Base-by-base conservation (phyloP, 495 filamentous ascomycete species). In the Terfezia claveryi region DNA sequence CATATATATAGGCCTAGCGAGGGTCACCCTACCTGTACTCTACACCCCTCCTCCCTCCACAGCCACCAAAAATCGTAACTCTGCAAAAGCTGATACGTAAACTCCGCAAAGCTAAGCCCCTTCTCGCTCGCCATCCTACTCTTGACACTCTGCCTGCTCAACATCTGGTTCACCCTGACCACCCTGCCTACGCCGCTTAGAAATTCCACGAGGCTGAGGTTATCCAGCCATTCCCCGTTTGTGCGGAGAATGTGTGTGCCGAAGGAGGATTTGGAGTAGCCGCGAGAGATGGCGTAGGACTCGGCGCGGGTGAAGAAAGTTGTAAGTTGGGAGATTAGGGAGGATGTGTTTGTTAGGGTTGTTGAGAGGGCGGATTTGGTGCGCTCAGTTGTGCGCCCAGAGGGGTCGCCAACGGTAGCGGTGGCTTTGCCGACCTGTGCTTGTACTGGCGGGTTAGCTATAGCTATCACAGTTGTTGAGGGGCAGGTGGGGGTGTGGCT, bases 11-110 rank as follows among this genome's bases (percentile, higher is more conserved):
- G 20, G 20, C 20, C 20, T 20, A 20, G 20, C 20, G 20, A 2
- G 20, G 20, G 20, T 20, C 14, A 4, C 14, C 11, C n/a, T 54
- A 65, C 63, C 38, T 65, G 63, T 8, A 66, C 50, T 38, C 60
- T 50, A 50, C 63, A 66, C 38, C 73, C 76, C 27, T 75, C 73
- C 2, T 65, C 70, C 23, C 69, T 64, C 62, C 82, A 87, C 68
- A 96, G 71, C 54, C 79, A 67, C 82, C 83, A 95, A 80, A 87
- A 99, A 67, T 99, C 91, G 80, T 87, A 96, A n/a, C 80, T 83
- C 66, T 99, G 91, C 59, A 99, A 74, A 23, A 96, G 66, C 12
- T 93, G 91, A 60, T 99, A 99, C 2, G 77, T 73, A 65, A 99
- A 94, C 68, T 99, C 91, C 17, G 85, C 80, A 60, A 89, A 85